Percentiles rank a stretch among this genome's conserved stretches.
phyloP scores from a whole-genome alignment of 108 stramenopile genomes.

The Skeletonema costatum region DNA sequence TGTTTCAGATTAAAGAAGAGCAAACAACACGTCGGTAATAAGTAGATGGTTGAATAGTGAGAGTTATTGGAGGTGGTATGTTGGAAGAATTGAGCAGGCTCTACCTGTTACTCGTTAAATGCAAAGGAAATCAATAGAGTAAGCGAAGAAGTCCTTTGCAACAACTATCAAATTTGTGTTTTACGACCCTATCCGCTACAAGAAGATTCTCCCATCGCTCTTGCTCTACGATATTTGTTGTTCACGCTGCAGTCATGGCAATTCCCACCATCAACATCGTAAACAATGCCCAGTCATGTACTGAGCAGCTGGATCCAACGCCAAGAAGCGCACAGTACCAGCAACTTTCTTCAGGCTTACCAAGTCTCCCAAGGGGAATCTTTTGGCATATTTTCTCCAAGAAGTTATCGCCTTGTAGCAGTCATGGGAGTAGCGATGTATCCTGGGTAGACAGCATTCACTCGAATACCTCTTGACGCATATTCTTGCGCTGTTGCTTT shows the following conservation, averaged over 20 bases:
- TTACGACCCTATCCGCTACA: too few species aligned
- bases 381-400: constrained; percentile 40
- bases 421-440: constrained; percentile 55
- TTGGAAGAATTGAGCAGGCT: too few species aligned
- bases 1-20: too few species aligned
- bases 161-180: too few species aligned
- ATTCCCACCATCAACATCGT: constrained; percentile 79
- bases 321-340: constrained; percentile 41
- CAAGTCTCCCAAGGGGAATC: constrained; percentile 50
- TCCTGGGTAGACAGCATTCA: constrained; percentile 59
- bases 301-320: constrained; percentile 54
- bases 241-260: constrained; percentile 49
- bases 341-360: constrained; percentile 52
- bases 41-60: too few species aligned
- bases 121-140: too few species aligned
- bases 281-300: constrained; percentile 64
- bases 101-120: too few species aligned
- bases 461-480: constrained; percentile 28
- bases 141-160: too few species aligned
- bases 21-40: too few species aligned
- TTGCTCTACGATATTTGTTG: background rate
- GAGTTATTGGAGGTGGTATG: too few species aligned
- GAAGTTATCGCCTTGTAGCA: constrained; percentile 24
- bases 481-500: constrained; percentile 53
- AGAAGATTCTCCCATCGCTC: too few species aligned